Evolutionary conservation across 2,329 filamentous ascomycete genomes (phyloP), one percentile per base, ranked within the genome.

Genomic region (Phialocephala subalpina): DNA sequence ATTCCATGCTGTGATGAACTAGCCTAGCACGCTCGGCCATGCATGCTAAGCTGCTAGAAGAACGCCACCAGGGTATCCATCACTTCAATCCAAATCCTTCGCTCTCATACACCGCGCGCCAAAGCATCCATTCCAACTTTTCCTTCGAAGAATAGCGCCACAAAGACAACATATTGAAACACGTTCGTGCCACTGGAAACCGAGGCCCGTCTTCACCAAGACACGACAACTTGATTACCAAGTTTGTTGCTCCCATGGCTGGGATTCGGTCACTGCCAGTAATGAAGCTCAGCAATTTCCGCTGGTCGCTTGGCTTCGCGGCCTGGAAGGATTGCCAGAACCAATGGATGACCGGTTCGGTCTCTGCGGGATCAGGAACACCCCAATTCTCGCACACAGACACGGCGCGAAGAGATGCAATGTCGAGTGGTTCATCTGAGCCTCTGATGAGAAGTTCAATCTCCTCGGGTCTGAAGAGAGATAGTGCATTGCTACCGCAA

Each of bases 181-280:
- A 97, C 8, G 94, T 97, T 74, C 94, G 86, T 20, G 94, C 94
- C 22, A 93, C 91, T 0, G 94, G 94, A 76, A 91, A 97, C 68
- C 94, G 84, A 42, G 87, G 84, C 66, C 84, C 83, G 73, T 97
- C 92, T 49, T 92, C 87, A 0, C 93, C 93, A 0, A 94, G 83
- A 74, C 91, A 94, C 16, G 87, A 85, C 60, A 97, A 82, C 70
- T 90, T 89, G 69, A 97, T 92, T 8, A 90, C 85, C 60, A 97
- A 82, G 70, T 90, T 93, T 8, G 92, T 90, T 3, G 93, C 89
- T 0, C 94, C 94, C 81, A 93, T 94, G 5, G 94, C 94, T 0
- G 94, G 94, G 63, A 97, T 94, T 25, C 94, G 88, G 77, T 97
- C 94, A 71, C 92, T 96, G 12, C 94, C 93, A 0, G 94, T 97